phyloP scores from a whole-genome alignment of 495 filamentous ascomycete species.

The Tetracladium marchalianum region DNA sequence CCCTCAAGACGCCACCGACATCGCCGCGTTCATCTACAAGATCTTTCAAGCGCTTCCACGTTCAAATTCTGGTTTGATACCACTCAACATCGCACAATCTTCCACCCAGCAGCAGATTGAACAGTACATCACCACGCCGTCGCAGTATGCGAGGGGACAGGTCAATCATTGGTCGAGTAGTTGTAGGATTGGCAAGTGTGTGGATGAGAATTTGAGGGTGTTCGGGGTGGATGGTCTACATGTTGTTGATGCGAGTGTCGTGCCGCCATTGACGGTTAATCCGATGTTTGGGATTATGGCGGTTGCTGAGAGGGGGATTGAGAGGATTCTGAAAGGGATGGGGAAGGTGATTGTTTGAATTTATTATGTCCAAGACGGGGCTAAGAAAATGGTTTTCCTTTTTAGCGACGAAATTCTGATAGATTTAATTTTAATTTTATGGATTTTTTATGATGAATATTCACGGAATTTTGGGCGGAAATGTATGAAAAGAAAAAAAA shows the following conservation, averaged over 20 bases:
- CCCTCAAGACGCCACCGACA: slow-evolving; percentile 26
- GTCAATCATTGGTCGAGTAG: slow-evolving; percentile 32
- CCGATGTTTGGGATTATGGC: slow-evolving; percentile 32
- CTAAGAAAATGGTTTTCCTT: too few species aligned
- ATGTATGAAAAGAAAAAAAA: too few species aligned
- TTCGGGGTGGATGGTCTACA: slow-evolving; percentile 26
- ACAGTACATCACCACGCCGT: slow-evolving; percentile 27
- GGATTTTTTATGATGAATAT: too few species aligned
- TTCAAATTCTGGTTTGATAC: slow-evolving; percentile 22
- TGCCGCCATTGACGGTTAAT: slow-evolving; percentile 29
- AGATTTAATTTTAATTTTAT: too few species aligned
- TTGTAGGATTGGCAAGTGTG: slow-evolving; percentile 28
- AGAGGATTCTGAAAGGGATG: slow-evolving; percentile 20
- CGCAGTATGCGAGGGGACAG: slow-evolving; percentile 26
- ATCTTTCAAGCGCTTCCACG: slow-evolving; percentile 27
- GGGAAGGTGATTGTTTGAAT: not conserved
- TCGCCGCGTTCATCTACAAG: slow-evolving; percentile 29
- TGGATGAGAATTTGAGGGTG: slow-evolving; percentile 26
- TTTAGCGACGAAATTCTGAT: too few species aligned
- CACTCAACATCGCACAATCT: slow-evolving; percentile 25
- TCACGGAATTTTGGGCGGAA: too few species aligned
- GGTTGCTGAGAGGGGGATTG: slow-evolving; percentile 28
- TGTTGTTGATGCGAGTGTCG: slow-evolving; percentile 31
- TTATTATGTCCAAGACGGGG: too few species aligned
- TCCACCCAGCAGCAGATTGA: slow-evolving; percentile 25